A percentile compares a stretch with the other conserved stretches of the same genome.
These are phyloP conservation scores for Physcomitrium patens DNA, from an alignment of 225 moss, liverwort and hornwort genomes.

Conservation along the genomic window DNA sequence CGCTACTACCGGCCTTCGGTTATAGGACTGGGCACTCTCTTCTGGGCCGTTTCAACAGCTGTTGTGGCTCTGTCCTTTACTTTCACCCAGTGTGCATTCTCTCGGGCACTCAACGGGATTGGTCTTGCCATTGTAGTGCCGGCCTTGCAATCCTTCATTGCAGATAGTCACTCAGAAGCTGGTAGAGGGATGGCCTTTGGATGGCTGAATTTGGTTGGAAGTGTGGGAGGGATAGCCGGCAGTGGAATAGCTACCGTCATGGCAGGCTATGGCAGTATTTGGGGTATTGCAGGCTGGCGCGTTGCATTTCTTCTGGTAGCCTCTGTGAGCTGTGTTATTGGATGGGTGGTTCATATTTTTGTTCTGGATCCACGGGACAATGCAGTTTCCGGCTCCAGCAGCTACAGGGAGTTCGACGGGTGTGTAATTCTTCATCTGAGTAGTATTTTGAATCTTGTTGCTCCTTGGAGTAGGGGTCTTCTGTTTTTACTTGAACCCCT, in stretches of 20 bases:
- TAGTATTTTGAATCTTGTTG: not conserved
- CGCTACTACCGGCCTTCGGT: conserved; percentile 89
- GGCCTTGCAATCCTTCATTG: conserved; percentile 92
- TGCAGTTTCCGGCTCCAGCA: conserved; percentile 20
- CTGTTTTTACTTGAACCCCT: too few relatives aligned
- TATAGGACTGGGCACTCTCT: conserved; percentile 91
- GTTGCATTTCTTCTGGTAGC: conserved; percentile 82
- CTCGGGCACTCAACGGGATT: conserved; percentile 84
- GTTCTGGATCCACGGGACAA: conserved; percentile 71
- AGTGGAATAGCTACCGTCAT: conserved; percentile 87
- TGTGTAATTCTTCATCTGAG: conserved; percentile 32
- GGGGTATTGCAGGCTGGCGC: conserved; percentile 84
- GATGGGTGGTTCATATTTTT: conserved; percentile 88
- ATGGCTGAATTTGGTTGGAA: conserved; percentile 90
- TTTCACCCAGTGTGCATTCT: conserved; percentile 78
- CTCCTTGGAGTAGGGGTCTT: too few relatives aligned
- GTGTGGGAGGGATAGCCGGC: conserved; percentile 83
- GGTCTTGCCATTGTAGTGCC: conserved; percentile 97
- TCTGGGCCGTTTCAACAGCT: conserved; percentile 91
- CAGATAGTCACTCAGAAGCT: conserved; percentile 84
- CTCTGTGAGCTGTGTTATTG: conserved; percentile 67
- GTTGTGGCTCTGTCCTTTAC: conserved; percentile 74
- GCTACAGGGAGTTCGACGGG: conserved; percentile 49
- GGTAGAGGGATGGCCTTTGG: conserved; percentile 93
- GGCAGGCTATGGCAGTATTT: conserved; percentile 74